Evolutionary conservation across 2,329 filamentous ascomycete species (phyloP).

Genomic region (Microcyclospora pomicola): DNA sequence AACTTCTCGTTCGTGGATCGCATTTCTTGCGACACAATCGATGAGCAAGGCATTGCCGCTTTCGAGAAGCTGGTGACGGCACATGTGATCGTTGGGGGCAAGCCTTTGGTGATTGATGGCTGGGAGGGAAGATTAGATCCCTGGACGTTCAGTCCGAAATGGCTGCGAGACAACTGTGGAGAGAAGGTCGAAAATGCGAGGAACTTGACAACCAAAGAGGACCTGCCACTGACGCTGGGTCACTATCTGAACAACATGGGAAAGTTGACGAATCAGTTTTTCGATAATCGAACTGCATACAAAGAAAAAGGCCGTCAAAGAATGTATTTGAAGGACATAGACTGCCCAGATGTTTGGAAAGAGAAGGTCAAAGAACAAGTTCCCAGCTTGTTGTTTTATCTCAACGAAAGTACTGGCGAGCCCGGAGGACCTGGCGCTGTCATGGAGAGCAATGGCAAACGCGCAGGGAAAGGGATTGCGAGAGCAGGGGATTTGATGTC

Average conservation of each 20-base stretch:
- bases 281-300: conserved; percentile 53
- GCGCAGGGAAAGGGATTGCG: conserved; percentile 45
- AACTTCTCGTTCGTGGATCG: conserved; percentile 82
- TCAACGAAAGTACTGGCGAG: conserved; percentile 63
- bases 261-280: conserved; percentile 69
- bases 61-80: conserved; percentile 77
- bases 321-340: conserved; percentile 92
- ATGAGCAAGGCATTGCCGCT: conserved; percentile 57
- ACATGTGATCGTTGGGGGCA: conserved; percentile 73
- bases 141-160: conserved; percentile 64
- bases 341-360: conserved; percentile 80
- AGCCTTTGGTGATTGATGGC: conserved; percentile 80
- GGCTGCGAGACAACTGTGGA: conserved; percentile 66
- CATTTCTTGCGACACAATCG: conserved; percentile 65
- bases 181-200: conserved; percentile 75
- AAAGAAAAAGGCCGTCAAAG: conserved; percentile 68
- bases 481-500: conserved; percentile 90
- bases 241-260: conserved; percentile 86
- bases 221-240: conserved; percentile 72
- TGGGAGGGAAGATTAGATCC: conserved; percentile 65
- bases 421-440: conserved; percentile 42
- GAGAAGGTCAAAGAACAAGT: conserved; percentile 64
- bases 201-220: conserved; percentile 57
- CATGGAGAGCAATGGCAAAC: conserved; percentile 31
- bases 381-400: conserved; percentile 72